Evolutionary conservation across 805 yeast genomes (phyloP), one percentile per base, ranked within the genome.

Genomic region (Ogataea pini): DNA sequence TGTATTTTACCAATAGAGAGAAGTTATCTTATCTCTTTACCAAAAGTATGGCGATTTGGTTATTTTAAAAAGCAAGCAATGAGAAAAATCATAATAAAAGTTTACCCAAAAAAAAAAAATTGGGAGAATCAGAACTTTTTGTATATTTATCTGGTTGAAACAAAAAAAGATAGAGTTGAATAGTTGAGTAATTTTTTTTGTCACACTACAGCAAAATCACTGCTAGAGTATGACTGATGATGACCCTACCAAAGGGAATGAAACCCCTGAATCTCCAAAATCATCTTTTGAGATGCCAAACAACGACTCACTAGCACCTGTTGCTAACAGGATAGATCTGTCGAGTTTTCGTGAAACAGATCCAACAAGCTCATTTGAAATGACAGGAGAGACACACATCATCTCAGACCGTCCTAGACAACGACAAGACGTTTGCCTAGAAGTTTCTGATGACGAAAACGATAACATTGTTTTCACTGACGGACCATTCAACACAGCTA

Each of bases 1-100:
- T 39, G 42, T 39, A 39, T 39, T 39, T 22, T 39, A 39, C 42
- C 40, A 39, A 39, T 39, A 39, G 29, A 37, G 24, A 34, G 37
- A 17, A 34, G 37, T 19, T 7, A 31, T 31, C 34, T 31, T 13
- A 31, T 31, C 34, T 31, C 34, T 31, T 31, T n/a, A 22, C 8
- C 25, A 8, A 16, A 31, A n/a, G n/a, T n/a, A n/a, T n/a, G n/a
- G n/a, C n/a, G n/a, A n/a, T n/a, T n/a, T n/a, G n/a, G n/a, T n/a
- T n/a, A n/a, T n/a, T n/a, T n/a, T n/a, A 16, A 7, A 17, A 31
- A n/a, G 17, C 34, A 12, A 31, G 16, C n/a, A 31, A 31, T n/a
- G 16, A n/a, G 9, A 31, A 31, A 31, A 13, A 31, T 7, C n/a
- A 4, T n/a, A 31, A n/a, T 31, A 31, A n/a, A 31, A 22, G 8